Evolutionary conservation across 805 yeast species (phyloP).

Genomic region (Myxozyma nipponensis): DNA sequence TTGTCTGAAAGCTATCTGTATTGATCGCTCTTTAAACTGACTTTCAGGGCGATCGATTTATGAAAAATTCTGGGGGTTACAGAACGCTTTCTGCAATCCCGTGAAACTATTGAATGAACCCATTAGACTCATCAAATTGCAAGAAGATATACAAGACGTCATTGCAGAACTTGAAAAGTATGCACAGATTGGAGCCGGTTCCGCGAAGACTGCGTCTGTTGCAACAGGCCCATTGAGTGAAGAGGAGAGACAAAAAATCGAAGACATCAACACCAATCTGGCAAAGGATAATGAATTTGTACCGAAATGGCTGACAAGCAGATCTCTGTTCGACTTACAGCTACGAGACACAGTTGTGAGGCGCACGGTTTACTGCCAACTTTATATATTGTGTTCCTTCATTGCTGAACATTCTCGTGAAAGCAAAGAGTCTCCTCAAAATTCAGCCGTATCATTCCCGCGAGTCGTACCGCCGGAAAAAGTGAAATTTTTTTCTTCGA

Average conservation of each 20-base stretch:
- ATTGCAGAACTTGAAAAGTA: slow-evolving; percentile 24
- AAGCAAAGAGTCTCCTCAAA: slow-evolving; percentile 5
- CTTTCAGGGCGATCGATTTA: slow-evolving; percentile 19
- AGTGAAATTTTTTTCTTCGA: slow-evolving; percentile 21
- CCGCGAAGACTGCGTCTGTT: neutral
- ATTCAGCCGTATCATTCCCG: slow-evolving; percentile 29
- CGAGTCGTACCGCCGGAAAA: slow-evolving; percentile 24
- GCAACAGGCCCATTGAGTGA: neutral
- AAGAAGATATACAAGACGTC: slow-evolving; percentile 20
- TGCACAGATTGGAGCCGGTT: slow-evolving; percentile 6
- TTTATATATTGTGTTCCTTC: slow-evolving; percentile 33
- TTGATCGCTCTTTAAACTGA: neutral
- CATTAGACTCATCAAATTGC: slow-evolving; percentile 17
- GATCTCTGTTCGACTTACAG: slow-evolving; percentile 35
- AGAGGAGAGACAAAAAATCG: neutral
- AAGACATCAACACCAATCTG: neutral
- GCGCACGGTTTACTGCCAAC: slow-evolving; percentile 32
- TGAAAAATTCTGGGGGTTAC: slow-evolving; percentile 35
- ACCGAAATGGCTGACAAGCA: slow-evolving; percentile 40
- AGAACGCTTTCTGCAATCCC: slow-evolving; percentile 34
- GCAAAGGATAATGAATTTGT: slow-evolving; percentile 22
- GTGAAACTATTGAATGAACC: slow-evolving; percentile 9
- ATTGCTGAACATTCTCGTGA: slow-evolving; percentile 12
- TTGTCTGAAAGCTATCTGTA: too few relatives aligned
- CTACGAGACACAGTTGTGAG: slow-evolving; percentile 35